phyloP scores from a whole-genome alignment of 176 grass and related monocot species.

The Triticum aestivum region DNA sequence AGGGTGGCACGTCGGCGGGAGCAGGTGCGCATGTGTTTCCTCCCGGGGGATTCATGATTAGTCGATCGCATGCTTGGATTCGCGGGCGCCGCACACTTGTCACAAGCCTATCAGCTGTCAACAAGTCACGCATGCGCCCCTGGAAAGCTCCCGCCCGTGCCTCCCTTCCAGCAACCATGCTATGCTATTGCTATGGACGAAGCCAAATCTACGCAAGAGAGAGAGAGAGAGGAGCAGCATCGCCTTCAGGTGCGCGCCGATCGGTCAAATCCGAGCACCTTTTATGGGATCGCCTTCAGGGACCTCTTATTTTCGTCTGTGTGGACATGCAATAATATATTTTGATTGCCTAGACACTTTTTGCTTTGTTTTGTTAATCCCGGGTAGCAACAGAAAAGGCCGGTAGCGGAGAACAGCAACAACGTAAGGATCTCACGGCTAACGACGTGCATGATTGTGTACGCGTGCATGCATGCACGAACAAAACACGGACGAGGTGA shows the following conservation, averaged over 20 bases:
- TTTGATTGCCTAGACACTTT: too few species aligned
- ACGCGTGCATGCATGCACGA: not conserved
- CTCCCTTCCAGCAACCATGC: conserved; percentile 12
- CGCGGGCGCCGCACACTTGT: not conserved
- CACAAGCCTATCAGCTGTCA: not conserved
- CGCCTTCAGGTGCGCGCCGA: not conserved
- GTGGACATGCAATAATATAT: too few species aligned
- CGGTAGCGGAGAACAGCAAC: too few species aligned
- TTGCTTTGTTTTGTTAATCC: too few species aligned
- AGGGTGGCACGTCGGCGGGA: conserved; percentile 16
- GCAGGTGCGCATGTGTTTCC: not conserved
- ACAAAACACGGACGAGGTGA: not conserved
- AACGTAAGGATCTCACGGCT: too few species aligned
- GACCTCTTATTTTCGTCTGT: too few species aligned
- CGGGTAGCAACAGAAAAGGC: too few species aligned
- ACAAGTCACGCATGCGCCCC: not conserved
- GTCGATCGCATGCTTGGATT: conserved; percentile 30
- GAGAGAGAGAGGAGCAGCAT: too few species aligned
- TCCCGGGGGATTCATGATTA: conserved; percentile 15
- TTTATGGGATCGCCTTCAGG: too few species aligned
- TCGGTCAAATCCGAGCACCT: not conserved
- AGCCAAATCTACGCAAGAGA: too few species aligned
- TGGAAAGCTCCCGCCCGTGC: conserved; percentile 8
- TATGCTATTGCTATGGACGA: not conserved
- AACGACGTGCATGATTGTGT: too few species aligned